phyloP scores from a whole-genome alignment of 306 rosid genomes.

The Quercus variabilis region DNA sequence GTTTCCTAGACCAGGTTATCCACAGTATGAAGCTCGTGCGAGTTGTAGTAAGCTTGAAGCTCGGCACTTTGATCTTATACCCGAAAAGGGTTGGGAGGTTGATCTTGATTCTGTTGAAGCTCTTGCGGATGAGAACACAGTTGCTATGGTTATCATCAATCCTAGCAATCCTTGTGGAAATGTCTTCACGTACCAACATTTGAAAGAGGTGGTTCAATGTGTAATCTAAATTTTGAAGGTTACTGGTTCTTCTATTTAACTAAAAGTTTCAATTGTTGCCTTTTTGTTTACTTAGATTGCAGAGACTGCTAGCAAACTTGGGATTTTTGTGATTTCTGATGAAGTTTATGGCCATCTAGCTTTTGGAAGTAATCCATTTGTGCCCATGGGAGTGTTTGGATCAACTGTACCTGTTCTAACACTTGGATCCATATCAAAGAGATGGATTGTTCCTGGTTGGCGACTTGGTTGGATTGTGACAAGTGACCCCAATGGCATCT shows the following conservation, averaged over 20 bases:
- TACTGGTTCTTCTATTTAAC: neutral
- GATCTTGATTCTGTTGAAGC: slow-evolving; percentile 55
- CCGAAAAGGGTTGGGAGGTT: slow-evolving; percentile 59
- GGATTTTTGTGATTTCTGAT: slow-evolving; percentile 53
- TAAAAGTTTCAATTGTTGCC: neutral
- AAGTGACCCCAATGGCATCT: slow-evolving; percentile 45
- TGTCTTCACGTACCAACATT: slow-evolving; percentile 54
- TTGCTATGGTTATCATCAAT: slow-evolving; percentile 57
- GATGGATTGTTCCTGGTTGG: slow-evolving; percentile 77
- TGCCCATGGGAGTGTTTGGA: slow-evolving; percentile 59
- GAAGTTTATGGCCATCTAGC: slow-evolving; percentile 57
- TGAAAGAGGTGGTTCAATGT: slow-evolving; percentile 35
- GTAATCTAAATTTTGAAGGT: neutral
- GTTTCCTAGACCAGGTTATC: slow-evolving; percentile 66
- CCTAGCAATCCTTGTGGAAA: slow-evolving; percentile 72
- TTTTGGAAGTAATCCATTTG: slow-evolving; percentile 56
- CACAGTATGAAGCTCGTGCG: slow-evolving; percentile 52
- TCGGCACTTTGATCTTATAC: slow-evolving; percentile 58
- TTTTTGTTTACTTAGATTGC: slow-evolving; percentile 36
- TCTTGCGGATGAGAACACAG: slow-evolving; percentile 57
- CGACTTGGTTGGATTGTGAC: slow-evolving; percentile 64
- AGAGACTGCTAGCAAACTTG: slow-evolving; percentile 56
- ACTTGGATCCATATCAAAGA: slow-evolving; percentile 56
- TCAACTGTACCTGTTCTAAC: slow-evolving; percentile 51
- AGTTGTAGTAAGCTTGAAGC: slow-evolving; percentile 42